phyloP scores from a whole-genome alignment of 192 early-diverging fungal species.

The Backusella macrospora region DNA sequence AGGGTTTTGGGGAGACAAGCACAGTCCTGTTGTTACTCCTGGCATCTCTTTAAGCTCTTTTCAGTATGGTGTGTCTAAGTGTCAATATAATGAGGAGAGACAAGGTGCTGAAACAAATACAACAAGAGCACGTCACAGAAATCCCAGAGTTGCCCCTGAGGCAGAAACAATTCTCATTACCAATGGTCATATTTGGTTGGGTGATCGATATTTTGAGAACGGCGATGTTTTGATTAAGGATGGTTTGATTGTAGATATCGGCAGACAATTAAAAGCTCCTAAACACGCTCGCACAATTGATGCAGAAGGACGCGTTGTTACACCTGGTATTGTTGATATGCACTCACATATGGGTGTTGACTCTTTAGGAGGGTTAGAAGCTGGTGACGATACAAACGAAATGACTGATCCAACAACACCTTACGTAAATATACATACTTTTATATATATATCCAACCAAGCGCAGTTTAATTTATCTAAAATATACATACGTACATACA shows the following conservation, averaged over 20 bases:
- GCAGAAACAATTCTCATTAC: conserved; percentile 53
- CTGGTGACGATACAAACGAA: conserved; percentile 57
- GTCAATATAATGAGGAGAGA: conserved; percentile 16
- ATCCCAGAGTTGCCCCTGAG: conserved; percentile 47
- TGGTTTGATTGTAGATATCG: conserved; percentile 60
- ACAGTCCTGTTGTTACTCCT: conserved; percentile 23
- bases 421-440: conserved; percentile 33
- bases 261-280: conserved; percentile 38
- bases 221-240: conserved; percentile 62
- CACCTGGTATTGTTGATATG: conserved; percentile 82
- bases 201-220: conserved; percentile 45
- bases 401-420: conserved; percentile 48
- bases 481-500: too few species aligned
- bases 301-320: conserved; percentile 65
- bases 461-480: not conserved
- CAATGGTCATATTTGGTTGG: conserved; percentile 56
- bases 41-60: conserved; percentile 29
- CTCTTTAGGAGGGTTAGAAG: conserved; percentile 48
- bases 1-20: not conserved
- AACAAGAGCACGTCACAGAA: conserved; percentile 33
- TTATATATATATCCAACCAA: not conserved
- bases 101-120: conserved; percentile 17
- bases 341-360: conserved; percentile 59
- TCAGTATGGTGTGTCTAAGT: conserved; percentile 20
- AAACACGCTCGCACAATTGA: conserved; percentile 55